Evolutionary conservation across 495 filamentous ascomycete genomes (phyloP).

Genomic region (Hypoxylon crocopeplum): DNA sequence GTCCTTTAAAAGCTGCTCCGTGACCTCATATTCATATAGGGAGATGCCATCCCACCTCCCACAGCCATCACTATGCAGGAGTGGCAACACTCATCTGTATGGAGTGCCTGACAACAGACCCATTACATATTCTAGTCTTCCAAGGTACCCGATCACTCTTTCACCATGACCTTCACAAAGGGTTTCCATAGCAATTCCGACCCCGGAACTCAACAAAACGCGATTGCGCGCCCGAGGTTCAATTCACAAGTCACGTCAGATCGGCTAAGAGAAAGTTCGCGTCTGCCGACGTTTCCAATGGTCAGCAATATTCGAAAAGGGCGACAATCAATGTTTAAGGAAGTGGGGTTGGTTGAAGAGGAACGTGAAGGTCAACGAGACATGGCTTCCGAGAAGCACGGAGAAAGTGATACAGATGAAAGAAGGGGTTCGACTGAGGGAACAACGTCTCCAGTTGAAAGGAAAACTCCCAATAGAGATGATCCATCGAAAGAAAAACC

Average conservation of each 20-base stretch:
- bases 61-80: conserved; percentile 15
- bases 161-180: conserved; percentile 35
- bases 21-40: conserved; percentile 34
- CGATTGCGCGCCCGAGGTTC: conserved; percentile 49
- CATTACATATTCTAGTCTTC: conserved; percentile 4
- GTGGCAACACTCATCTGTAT: conserved; percentile 20
- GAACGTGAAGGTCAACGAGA: conserved; percentile 20
- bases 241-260: conserved; percentile 54
- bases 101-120: not conserved
- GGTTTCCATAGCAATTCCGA: conserved; percentile 24
- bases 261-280: conserved; percentile 52
- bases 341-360: conserved; percentile 52
- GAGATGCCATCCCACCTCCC: conserved; percentile 16
- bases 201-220: conserved; percentile 14
- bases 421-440: conserved; percentile 34
- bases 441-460: conserved; percentile 20
- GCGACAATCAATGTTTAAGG: conserved; percentile 54
- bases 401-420: conserved; percentile 37
- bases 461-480: conserved; percentile 9
- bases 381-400: conserved; percentile 3
- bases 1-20: conserved; percentile 15
- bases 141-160: conserved; percentile 1
- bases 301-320: conserved; percentile 46
- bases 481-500: conserved; percentile 18
- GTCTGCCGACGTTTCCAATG: conserved; percentile 42